Base-by-base conservation (phyloP, 1,284 basidiomycete species). In the Schizophyllum amplum region DNA sequence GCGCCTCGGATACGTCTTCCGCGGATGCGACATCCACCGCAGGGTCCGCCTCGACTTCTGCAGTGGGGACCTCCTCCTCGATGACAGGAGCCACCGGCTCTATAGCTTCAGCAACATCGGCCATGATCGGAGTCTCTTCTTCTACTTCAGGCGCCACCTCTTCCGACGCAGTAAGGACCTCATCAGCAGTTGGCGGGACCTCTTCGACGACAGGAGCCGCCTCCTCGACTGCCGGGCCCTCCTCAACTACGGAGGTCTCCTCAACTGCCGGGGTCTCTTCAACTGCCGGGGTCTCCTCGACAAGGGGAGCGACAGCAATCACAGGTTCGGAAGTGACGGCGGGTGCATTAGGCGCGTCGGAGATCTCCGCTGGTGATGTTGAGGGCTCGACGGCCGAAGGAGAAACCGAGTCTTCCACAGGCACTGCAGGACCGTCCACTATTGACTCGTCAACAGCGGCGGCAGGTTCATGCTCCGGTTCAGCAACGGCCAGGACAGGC, bases 171-270 rank as follows among this genome's bases (percentile, higher is more conserved):
- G 57, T 2, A 9, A 17, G 4, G 7, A 42, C 47, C 56, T 64
- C 63, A 33, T 59, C 53, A 6, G 53, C 58, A 25, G 54, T 51
- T 13, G 57, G 57, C 49, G 61, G 47, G 9, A 48, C 53, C 20
- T 17, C 58, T 17, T 17, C 42, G 24, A 46, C 24, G 13, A 51
- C 27, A n/a, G 47, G 11, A 21, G 24, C 51, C 13, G 46, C 55
- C 24, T 49, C 11, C n/a, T 55, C 53, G 15, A 54, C 49, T 21
- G 52, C 4, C 33, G 33, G 4, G 7, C 11, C 47, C 56, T 64
- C 63, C 27, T 59, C 53, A 52, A 60, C 56, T 50, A 20, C 51
- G 42, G 61, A 52, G 47, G 52, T 56, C 47, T 65, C 59, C 26
- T 51, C 58, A 24, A 23, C 53, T 23, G 60, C 56, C 50, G 20